phyloP scores from a whole-genome alignment of 768 basidiomycete species.

The Mycena galopus region DNA sequence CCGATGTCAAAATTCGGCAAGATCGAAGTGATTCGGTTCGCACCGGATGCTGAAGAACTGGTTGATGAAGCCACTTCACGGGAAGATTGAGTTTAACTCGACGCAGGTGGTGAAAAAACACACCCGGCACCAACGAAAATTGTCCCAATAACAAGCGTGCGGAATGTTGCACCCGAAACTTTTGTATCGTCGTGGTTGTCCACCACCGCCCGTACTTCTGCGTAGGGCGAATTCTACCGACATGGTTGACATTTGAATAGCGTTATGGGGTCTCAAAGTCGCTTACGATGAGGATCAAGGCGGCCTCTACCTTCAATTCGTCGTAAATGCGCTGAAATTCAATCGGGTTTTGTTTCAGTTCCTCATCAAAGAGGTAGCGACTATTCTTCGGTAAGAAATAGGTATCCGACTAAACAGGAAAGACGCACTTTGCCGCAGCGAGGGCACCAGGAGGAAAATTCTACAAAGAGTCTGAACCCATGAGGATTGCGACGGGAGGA shows the following conservation, averaged over 20 bases:
- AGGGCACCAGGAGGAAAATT: constrained; percentile 27
- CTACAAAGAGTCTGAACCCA: neutral
- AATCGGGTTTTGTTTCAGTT: constrained; percentile 29
- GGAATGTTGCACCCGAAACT: constrained; percentile 66
- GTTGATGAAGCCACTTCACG: constrained; percentile 44
- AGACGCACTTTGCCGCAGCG: constrained; percentile 17
- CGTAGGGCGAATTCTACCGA: constrained; percentile 64
- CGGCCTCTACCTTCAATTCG: constrained; percentile 45
- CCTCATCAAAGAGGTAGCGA: constrained; percentile 35
- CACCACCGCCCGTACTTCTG: constrained; percentile 74
- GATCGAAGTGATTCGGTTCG: neutral
- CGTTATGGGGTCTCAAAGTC: too few species aligned
- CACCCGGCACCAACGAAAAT: constrained; percentile 40
- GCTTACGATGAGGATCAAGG: constrained; percentile 41
- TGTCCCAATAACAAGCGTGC: constrained; percentile 52
- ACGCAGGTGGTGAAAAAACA: too few species aligned
- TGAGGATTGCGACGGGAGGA: too few species aligned
- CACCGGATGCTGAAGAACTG: constrained; percentile 48
- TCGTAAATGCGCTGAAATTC: constrained; percentile 38
- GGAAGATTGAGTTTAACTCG: neutral
- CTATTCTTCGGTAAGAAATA: constrained; percentile 20
- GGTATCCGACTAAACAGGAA: neutral
- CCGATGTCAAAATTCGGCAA: neutral
- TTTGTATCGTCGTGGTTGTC: constrained; percentile 67
- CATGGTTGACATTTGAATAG: neutral